Evolutionary conservation across 768 basidiomycete species (phyloP), one percentile per base, ranked within the genome.

Genomic region (Atractiella rhizophila): DNA sequence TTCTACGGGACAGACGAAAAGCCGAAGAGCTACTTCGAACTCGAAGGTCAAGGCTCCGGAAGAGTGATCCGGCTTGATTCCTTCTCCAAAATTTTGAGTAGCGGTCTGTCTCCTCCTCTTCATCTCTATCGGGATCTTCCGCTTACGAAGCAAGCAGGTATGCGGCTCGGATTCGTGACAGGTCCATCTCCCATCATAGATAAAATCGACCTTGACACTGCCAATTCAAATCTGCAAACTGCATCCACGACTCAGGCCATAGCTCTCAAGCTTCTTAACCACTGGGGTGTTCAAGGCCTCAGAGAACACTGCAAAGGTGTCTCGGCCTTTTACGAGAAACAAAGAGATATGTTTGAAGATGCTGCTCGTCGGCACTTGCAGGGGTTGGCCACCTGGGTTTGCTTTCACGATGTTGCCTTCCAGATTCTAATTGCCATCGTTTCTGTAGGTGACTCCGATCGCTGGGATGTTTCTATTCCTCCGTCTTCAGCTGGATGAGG

Each of bases 401-500:
- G n/a, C n/a, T n/a, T n/a, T n/a, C n/a, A n/a, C n/a, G n/a, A n/a
- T n/a, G n/a, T n/a, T n/a, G n/a, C n/a, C n/a, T n/a, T n/a, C n/a
- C n/a, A n/a, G n/a, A n/a, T n/a, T n/a, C n/a, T n/a, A n/a, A n/a
- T n/a, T n/a, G n/a, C n/a, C n/a, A n/a, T n/a, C n/a, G n/a, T n/a
- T n/a, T n/a, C n/a, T n/a, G n/a, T n/a, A n/a, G n/a, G 58, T 55
- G 40, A 57, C 63, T 0, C 79, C 78, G 8, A 71, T 73, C 50
- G 70, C 76, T 19, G 77, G 79, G 47, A 78, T 86, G 78, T 86
- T 88, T 64, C 72, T 81, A 56, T 86, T 79, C 70, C 62, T 54
- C 33, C 56, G 52, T 40, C 21, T 24, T 29, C 24, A 50, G 46
- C 58, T 44, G 42, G 54, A 26, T 48, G 42, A 39, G 47, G 33